Base-by-base conservation (phyloP, 2,329 filamentous ascomycete species). In the Truncatella angustata region DNA sequence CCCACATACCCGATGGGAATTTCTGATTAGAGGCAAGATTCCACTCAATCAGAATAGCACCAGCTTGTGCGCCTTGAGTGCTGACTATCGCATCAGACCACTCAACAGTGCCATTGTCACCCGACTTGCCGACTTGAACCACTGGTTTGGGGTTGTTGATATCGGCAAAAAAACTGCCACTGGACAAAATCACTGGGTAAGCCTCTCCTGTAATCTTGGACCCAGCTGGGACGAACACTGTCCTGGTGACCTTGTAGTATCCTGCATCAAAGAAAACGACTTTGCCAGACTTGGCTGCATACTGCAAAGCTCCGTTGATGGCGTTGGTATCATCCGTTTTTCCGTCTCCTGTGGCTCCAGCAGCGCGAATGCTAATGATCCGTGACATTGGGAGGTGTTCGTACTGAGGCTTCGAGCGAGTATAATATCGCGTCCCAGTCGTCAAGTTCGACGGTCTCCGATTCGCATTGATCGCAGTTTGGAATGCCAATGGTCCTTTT, bases 351-450 rank as follows among this genome's bases (percentile, higher is more conserved):
- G 78, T 84, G 51, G 86, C 87, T 34, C 88, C 88, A 12, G 73
- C 74, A 12, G 74, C 75, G 59, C 88, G 88, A 62, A 90, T 83
- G 53, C 84, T 88, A 60, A 90, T 66, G 64, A 94, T 91, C 5
- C 78, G 74, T 2, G 74, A 75, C 1, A 76, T 75, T 0, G 82
- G 71, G 3, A 85, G 62, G 24, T 77, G 68, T 51, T 84, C 80
- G 64, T 94, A 95, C 59, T 90, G 82, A 5, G 90, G 90, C 76
- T 89, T 91, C 59, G 88, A 87, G 16, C 86, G 82, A 62, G 88
- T 84, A 65, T 88, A 91, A 65, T 89, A 84, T 21, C 75, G 70
- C 14, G 64, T 64, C 12, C 70, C 69, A 40, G 78, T 71, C 2
- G 88, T 72, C 2, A 93, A 80, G 61, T 67, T 39, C 65, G 66